phyloP scores from a whole-genome alignment of 345 rosid species.

The Rubroshorea leprosula region DNA sequence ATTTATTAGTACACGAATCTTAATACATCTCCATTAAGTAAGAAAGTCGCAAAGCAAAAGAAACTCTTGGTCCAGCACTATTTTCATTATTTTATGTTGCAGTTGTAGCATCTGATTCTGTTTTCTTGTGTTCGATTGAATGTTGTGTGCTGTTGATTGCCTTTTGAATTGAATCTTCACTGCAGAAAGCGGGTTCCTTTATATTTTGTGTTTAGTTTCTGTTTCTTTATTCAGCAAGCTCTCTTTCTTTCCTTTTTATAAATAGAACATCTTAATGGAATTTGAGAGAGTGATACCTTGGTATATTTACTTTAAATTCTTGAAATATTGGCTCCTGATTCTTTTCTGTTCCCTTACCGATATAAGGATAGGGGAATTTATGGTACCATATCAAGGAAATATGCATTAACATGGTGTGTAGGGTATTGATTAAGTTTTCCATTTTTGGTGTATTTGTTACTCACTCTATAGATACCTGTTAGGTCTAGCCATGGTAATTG shows the following conservation, averaged over 20 bases:
- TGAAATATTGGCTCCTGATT: too few species aligned
- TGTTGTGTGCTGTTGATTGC: conserved; percentile 27
- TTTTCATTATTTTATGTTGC: conserved; percentile 24
- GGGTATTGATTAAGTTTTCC: background rate
- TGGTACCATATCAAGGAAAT: too few species aligned
- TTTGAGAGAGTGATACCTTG: background rate
- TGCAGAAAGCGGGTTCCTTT: conserved; percentile 15
- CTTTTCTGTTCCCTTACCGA: too few species aligned
- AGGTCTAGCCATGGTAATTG: too few species aligned
- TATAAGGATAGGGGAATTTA: too few species aligned
- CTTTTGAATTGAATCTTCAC: conserved; percentile 27
- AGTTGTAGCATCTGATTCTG: conserved; percentile 27
- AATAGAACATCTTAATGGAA: background rate
- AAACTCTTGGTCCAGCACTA: conserved; percentile 8
- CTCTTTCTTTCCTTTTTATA: background rate
- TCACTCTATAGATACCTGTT: too few species aligned
- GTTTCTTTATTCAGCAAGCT: background rate
- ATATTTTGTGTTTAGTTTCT: background rate
- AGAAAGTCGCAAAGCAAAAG: conserved; percentile 10
- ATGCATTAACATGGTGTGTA: too few species aligned
- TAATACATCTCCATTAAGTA: too few species aligned
- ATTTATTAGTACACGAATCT: too few species aligned
- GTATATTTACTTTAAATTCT: background rate
- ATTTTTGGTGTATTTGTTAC: too few species aligned
- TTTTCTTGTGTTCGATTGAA: conserved; percentile 22